phyloP scores from a whole-genome alignment of 2,329 filamentous ascomycete species.

The Sclerotinia spermophila region DNA sequence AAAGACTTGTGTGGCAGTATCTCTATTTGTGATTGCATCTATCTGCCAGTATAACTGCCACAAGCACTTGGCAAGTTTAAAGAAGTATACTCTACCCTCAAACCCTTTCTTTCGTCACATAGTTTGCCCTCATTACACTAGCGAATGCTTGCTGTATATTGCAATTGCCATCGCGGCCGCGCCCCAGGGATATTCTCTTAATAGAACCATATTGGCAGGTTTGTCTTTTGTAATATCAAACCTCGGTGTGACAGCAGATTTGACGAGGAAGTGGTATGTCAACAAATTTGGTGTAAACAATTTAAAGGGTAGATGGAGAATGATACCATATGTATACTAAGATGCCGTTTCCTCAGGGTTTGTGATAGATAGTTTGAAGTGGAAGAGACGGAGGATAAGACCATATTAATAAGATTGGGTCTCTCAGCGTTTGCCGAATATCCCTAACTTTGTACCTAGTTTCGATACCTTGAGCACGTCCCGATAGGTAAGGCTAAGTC shows the following conservation, averaged over 20 bases:
- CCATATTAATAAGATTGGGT: background rate
- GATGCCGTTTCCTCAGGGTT: background rate
- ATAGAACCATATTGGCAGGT: slow-evolving; percentile 68
- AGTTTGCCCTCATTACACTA: slow-evolving; percentile 87
- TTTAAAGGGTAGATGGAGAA: slow-evolving; percentile 64
- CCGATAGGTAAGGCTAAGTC: slow-evolving; percentile 75
- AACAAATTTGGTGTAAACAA: slow-evolving; percentile 67
- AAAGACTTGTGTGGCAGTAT: slow-evolving; percentile 53
- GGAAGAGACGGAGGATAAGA: background rate
- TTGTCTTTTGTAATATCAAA: slow-evolving; percentile 73
- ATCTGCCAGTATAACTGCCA: slow-evolving; percentile 73
- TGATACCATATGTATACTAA: slow-evolving; percentile 68
- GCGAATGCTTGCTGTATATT: slow-evolving; percentile 80
- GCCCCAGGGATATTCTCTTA: slow-evolving; percentile 61
- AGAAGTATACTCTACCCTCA: slow-evolving; percentile 78
- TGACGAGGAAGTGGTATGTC: slow-evolving; percentile 75
- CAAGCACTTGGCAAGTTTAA: slow-evolving; percentile 62
- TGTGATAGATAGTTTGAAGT: background rate
- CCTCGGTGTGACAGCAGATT: slow-evolving; percentile 74
- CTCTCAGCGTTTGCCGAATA: slow-evolving; percentile 39
- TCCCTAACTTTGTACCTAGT: slow-evolving; percentile 60
- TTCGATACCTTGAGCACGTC: slow-evolving; percentile 83
- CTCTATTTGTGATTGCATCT: slow-evolving; percentile 67
- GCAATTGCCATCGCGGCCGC: slow-evolving; percentile 72
- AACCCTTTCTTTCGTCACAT: slow-evolving; percentile 68